Conservation (phyloP, 169 alveolate species). For the Babesia gibsoni region DNA sequence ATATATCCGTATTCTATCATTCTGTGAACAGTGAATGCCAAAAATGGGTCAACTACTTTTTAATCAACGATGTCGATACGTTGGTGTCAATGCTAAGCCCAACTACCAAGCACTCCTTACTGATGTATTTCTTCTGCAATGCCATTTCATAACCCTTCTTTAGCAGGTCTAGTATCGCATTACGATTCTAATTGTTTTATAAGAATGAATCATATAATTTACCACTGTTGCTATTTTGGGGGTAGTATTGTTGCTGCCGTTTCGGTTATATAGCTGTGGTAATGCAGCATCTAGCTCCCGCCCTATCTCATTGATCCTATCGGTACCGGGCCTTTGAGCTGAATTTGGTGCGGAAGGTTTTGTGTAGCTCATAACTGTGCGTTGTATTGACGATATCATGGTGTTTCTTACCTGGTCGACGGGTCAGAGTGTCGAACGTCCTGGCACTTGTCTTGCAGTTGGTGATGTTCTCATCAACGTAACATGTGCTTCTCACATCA, state of each 20-base stretch:
- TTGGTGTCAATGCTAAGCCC: conserved; percentile 38
- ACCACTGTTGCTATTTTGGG: too few species aligned
- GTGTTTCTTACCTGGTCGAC: neutral
- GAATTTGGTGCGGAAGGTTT: conserved; percentile 6
- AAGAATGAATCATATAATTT: too few species aligned
- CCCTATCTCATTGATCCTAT: too few species aligned
- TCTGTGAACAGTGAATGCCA: neutral
- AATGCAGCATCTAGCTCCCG: too few species aligned
- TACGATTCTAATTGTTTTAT: neutral
- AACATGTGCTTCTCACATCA: conserved; percentile 24
- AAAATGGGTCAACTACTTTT: conserved; percentile 15
- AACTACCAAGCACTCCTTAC: conserved; percentile 9
- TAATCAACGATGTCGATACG: conserved; percentile 30
- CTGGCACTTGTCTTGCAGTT: conserved; percentile 10
- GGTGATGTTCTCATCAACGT: conserved; percentile 31
- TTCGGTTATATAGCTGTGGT: too few species aligned
- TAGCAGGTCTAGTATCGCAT: conserved; percentile 18
- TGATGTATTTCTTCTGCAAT: conserved; percentile 16
- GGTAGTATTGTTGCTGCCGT: too few species aligned
- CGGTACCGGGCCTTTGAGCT: neutral
- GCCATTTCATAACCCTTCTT: conserved; percentile 29
- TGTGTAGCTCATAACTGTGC: neutral
- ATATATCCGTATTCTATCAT: conserved; percentile 55
- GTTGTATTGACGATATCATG: neutral
- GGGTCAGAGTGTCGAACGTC: conserved; percentile 31